Percentiles rank a stretch among this genome's conserved stretches.
Conservation (phyloP, 306 rosid species). For the Begonia masoniana region DNA sequence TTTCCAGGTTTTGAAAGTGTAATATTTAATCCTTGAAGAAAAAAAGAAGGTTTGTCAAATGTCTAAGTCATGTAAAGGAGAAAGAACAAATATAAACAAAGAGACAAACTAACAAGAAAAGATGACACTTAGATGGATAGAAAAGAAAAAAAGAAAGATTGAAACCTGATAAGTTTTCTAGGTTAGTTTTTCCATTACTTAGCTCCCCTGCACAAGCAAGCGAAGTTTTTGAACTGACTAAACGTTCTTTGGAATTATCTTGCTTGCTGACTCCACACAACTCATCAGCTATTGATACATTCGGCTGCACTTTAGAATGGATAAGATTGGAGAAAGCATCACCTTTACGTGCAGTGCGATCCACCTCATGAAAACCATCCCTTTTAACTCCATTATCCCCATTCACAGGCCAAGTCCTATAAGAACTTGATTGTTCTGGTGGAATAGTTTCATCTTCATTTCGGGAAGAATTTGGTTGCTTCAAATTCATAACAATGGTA, state of each 20-base stretch:
- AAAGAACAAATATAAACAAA: constrained; percentile 3
- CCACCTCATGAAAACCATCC: constrained; percentile 46
- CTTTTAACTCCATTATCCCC: constrained; percentile 55
- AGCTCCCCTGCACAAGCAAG: constrained; percentile 44
- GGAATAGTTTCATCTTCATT: constrained; percentile 58
- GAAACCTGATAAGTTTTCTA: constrained; percentile 66
- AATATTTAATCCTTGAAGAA: constrained; percentile 38
- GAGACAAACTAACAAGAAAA: constrained; percentile 5
- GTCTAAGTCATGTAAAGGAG: constrained; percentile 1
- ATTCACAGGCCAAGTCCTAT: constrained; percentile 51
- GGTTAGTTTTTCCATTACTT: constrained; percentile 46
- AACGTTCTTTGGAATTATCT: constrained; percentile 38
- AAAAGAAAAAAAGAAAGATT: constrained; percentile 5
- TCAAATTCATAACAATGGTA: constrained; percentile 32
- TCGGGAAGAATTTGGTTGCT: constrained; percentile 40
- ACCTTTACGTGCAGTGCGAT: constrained; percentile 29
- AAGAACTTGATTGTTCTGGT: constrained; percentile 71
- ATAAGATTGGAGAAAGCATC: constrained; percentile 34
- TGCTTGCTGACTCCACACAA: constrained; percentile 54
- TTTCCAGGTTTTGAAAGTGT: constrained; percentile 45
- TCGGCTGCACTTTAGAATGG: constrained; percentile 33
- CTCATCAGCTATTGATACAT: constrained; percentile 46
- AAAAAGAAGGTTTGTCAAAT: constrained; percentile 22
- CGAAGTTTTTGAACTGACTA: constrained; percentile 42
- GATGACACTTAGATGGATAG: constrained; percentile 8